phyloP scores from a whole-genome alignment of 148 eudicot species.

The Oxyria digyna region DNA sequence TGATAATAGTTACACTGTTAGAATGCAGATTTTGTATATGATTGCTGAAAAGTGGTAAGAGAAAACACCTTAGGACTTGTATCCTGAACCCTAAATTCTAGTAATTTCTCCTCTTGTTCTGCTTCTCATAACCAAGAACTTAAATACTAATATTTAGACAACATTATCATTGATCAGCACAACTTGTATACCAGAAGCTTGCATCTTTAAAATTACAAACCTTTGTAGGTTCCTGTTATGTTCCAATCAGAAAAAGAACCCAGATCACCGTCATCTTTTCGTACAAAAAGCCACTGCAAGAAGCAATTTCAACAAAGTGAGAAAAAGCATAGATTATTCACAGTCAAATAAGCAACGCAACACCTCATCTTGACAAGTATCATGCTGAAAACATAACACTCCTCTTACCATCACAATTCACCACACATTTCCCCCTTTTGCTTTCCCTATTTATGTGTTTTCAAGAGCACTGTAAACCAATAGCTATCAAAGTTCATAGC shows the following conservation, averaged over 20 bases:
- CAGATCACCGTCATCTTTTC: conserved; percentile 63
- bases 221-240: conserved; percentile 92
- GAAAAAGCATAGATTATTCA: background rate
- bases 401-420: background rate
- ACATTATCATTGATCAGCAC: background rate
- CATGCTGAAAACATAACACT: conserved; percentile 1
- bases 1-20: background rate
- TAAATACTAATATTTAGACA: background rate
- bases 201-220: conserved; percentile 29
- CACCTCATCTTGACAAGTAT: background rate
- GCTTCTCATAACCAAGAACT: background rate
- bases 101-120: background rate
- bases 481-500: background rate
- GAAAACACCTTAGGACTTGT: background rate
- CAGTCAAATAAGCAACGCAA: background rate
- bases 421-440: background rate
- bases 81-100: background rate
- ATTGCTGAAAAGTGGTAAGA: background rate
- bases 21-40: background rate
- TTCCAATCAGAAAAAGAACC: conserved; percentile 85
- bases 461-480: background rate
- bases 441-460: background rate
- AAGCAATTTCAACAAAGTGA: conserved; percentile 9
- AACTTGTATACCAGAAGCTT: background rate
- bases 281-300: conserved; percentile 78